Evolutionary conservation across 2,329 filamentous ascomycete species (phyloP).

Genomic region (Coleophoma crateriformis): DNA sequence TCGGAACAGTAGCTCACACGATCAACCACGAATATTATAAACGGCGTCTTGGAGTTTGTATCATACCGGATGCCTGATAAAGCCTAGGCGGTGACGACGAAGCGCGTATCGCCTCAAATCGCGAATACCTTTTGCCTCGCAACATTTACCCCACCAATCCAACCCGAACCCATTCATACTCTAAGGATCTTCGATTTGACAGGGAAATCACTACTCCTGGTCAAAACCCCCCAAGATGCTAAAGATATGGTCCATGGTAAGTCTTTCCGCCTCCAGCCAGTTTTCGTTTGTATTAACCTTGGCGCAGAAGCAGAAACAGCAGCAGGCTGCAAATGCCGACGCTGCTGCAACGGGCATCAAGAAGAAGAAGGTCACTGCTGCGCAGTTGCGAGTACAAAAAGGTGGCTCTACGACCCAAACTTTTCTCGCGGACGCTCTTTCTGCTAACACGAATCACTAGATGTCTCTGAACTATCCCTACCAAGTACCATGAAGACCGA

Average conservation of each 20-base stretch:
- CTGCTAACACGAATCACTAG: constrained; percentile 34
- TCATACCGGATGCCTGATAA: too few relatives aligned
- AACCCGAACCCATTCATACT: too few relatives aligned
- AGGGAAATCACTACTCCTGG: too few relatives aligned
- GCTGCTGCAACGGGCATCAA: constrained; percentile 61
- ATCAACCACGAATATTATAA: too few relatives aligned
- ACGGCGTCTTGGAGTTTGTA: too few relatives aligned
- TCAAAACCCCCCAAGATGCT: constrained; percentile 61
- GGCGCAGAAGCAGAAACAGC: constrained; percentile 85
- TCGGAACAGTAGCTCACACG: too few relatives aligned
- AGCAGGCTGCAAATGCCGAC: constrained; percentile 83
- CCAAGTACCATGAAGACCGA: constrained; percentile 75
- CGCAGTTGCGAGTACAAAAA: constrained; percentile 92
- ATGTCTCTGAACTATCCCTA: constrained; percentile 75
- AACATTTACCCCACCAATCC: too few relatives aligned
- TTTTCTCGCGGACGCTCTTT: neutral
- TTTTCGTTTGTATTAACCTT: constrained; percentile 5
- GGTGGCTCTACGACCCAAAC: constrained; percentile 45
- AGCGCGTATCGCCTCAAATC: too few relatives aligned
- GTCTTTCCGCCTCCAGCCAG: constrained; percentile 17
- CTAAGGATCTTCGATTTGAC: too few relatives aligned
- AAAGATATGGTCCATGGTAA: constrained; percentile 99
- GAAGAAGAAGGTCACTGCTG: constrained; percentile 98
- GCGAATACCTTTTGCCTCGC: too few relatives aligned
- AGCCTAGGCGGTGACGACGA: too few relatives aligned